phyloP scores from a whole-genome alignment of 345 rosid genomes.

The Syzygium aqueum region DNA sequence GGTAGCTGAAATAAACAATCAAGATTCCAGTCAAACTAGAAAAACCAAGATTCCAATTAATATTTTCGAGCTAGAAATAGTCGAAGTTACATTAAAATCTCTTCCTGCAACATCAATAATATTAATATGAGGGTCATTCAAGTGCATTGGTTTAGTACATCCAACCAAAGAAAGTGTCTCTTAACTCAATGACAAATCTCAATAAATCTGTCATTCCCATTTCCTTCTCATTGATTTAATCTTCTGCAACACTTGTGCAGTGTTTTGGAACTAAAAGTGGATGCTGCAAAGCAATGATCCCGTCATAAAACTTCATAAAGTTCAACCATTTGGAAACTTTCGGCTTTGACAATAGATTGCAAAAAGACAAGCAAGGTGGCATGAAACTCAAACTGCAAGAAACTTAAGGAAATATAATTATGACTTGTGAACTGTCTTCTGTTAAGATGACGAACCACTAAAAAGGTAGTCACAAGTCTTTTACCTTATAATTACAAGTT shows the following conservation, averaged over 20 bases:
- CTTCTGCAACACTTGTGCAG: background rate
- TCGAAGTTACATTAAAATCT: background rate
- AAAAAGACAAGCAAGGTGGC: background rate
- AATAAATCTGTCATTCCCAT: background rate
- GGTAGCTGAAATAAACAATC: constrained; percentile 50
- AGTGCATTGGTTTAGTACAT: background rate
- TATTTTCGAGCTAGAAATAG: background rate
- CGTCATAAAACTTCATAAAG: background rate
- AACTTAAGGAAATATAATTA: background rate
- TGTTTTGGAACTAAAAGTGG: background rate
- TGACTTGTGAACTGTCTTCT: background rate
- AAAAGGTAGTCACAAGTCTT: background rate
- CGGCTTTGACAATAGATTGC: background rate
- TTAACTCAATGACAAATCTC: background rate
- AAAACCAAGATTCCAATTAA: background rate
- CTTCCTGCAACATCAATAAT: background rate
- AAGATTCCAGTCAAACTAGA: background rate
- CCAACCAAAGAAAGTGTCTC: background rate
- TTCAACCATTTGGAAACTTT: background rate
- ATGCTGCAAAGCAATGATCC: background rate
- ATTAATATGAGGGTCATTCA: background rate
- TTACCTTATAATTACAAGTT: background rate
- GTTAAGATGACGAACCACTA: background rate
- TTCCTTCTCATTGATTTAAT: background rate
- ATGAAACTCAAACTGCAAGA: background rate